Conservation (phyloP, 805 yeast species). For the Metschnikowia gruessii region DNA sequence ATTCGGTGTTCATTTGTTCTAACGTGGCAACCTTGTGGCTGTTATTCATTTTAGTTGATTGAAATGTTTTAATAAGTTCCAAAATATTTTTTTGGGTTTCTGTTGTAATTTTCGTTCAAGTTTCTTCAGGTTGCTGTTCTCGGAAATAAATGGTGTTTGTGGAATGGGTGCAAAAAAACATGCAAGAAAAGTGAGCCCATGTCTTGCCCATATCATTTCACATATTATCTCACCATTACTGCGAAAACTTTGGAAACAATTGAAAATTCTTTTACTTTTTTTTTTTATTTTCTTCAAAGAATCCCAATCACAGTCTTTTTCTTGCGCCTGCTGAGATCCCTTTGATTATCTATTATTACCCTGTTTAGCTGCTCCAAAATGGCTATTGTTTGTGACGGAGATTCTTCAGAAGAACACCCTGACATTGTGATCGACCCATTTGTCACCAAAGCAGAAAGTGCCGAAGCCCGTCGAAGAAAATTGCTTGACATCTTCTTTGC, state of each 20-base stretch:
- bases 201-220: too few species aligned
- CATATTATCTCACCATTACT: not conserved
- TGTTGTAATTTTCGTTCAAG: too few species aligned
- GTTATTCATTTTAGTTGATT: slow-evolving; percentile 1
- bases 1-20: slow-evolving; percentile 1
- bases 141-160: not conserved
- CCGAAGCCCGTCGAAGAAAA: slow-evolving; percentile 10
- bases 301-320: not conserved
- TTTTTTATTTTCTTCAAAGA: not conserved
- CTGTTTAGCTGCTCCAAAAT: not conserved
- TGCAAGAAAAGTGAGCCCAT: not conserved
- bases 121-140: too few species aligned
- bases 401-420: not conserved
- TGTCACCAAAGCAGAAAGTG: slow-evolving; percentile 8
- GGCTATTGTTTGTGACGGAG: slow-evolving; percentile 15
- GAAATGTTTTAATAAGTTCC: too few species aligned
- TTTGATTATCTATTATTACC: too few species aligned
- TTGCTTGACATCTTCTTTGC: slow-evolving; percentile 8
- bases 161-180: slow-evolving; percentile 4
- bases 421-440: slow-evolving; percentile 10
- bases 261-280: not conserved
- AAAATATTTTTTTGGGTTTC: too few species aligned
- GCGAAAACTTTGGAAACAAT: not conserved
- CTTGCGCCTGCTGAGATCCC: not conserved
- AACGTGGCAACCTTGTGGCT: slow-evolving; percentile 8